Percentiles rank a stretch among this genome's conserved stretches.
Evolutionary conservation across 2,329 filamentous ascomycete genomes (phyloP).

Genomic region (Penicillium occitanis): DNA sequence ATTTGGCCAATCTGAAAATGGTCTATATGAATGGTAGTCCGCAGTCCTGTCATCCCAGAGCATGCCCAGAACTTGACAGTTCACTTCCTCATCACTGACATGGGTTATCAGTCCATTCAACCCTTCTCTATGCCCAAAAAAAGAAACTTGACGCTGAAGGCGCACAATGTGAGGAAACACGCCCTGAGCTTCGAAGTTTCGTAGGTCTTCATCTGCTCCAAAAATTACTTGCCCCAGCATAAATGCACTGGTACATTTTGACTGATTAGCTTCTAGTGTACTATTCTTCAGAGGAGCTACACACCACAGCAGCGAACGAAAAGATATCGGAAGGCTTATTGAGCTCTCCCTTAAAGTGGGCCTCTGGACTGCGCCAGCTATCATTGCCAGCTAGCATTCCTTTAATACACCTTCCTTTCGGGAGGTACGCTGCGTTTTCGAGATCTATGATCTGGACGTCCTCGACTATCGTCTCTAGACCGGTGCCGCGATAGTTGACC

Average conservation of each 20-base stretch:
- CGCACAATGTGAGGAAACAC: background rate
- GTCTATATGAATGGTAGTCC: background rate
- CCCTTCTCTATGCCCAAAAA: background rate
- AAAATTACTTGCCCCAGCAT: background rate
- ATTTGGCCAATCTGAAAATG: background rate
- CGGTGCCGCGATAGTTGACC: background rate
- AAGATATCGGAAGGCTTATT: background rate
- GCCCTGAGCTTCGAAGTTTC: background rate
- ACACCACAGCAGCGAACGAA: background rate
- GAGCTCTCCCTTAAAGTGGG: background rate
- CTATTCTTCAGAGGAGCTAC: too few species aligned
- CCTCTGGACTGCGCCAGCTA: background rate
- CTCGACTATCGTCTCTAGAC: background rate
- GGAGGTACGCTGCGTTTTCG: background rate
- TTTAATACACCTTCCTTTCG: slow-evolving; percentile 8
- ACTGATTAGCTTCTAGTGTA: too few species aligned
- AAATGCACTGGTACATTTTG: background rate
- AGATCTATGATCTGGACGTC: background rate
- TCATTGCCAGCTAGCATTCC: slow-evolving; percentile 5
- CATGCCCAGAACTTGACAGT: background rate
- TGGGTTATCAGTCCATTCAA: background rate
- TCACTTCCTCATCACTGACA: slow-evolving; percentile 4
- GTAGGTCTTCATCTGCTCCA: background rate
- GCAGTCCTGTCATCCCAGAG: background rate
- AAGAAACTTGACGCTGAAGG: background rate